Base-by-base conservation (phyloP, 2,329 filamentous ascomycete genomes). In the Calonectria fujianensis region DNA sequence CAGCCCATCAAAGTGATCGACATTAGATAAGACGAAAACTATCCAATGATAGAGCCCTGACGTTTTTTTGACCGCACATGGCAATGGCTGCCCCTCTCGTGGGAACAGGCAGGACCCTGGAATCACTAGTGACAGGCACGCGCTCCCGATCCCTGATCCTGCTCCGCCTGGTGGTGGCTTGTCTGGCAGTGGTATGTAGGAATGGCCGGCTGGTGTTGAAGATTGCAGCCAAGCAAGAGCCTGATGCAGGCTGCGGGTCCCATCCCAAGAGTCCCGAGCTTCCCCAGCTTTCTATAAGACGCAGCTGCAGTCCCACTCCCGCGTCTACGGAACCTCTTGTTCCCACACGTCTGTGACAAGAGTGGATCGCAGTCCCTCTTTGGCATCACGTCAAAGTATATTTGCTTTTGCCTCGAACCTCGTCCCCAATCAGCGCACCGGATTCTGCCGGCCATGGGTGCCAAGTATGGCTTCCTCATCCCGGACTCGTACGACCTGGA, bases 401-500 rank as follows among this genome's bases (percentile, higher is more conserved):
- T 35, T 27, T 11, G 45, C 20, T 29, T 35, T 39, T n/a, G 0
- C 18, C 24, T 24, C 20, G 35, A 54, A n/a, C 10, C 13, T 10
- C 9, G 29, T n/a, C 24, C n/a, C 13, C n/a, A 39, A 24, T 16
- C 11, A 6, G 35, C n/a, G 10, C n/a, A 24, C n/a, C 35, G 10
- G 14, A 20, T 14, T 29, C 31, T 41, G 14, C n/a, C 57, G n/a
- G 57, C 24, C 57, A 74, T 74, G 72, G 72, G 72, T 51, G 67
- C 59, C 64, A 72, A 78, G 3, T 80, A 80, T 35, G 80, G 80
- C 13, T 78, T 76, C 32, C 31, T 81, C 13, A 72, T 81, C 32
- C 77, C 80, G 59, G 75, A 81, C 41, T 65, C 69, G 4, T 81
- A 81, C 13, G 78, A 80, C 51, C 76, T 67, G 6, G 76, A 82